Conservation (phyloP, 305 asterid genomes). For the Petunia hybrid region DNA sequence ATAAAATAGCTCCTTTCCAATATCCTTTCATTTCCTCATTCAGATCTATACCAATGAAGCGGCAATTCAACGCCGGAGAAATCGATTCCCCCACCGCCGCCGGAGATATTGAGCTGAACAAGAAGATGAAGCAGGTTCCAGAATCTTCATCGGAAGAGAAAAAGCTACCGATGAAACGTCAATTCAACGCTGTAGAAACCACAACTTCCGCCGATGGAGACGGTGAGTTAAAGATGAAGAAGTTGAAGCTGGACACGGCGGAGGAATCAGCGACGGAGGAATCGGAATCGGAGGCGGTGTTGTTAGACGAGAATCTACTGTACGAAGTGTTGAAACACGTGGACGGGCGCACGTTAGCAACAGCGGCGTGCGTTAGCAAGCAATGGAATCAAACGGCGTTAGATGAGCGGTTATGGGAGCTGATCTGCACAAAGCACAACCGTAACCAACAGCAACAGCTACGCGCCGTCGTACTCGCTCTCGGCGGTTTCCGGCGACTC, state of each 20-base stretch:
- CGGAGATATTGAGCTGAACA: constrained; percentile 36
- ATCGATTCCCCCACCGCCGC: constrained; percentile 31
- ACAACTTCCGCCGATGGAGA: constrained; percentile 28
- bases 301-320: constrained; percentile 77
- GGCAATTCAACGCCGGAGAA: constrained; percentile 22
- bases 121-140: neutral
- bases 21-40: constrained; percentile 5
- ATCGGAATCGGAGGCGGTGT: constrained; percentile 55
- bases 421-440: constrained; percentile 85
- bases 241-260: constrained; percentile 49
- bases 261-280: constrained; percentile 36
- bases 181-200: constrained; percentile 18
- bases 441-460: constrained; percentile 65
- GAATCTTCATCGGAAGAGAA: neutral
- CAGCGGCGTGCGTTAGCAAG: constrained; percentile 81
- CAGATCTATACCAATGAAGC: constrained; percentile 31
- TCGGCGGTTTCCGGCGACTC: constrained; percentile 91
- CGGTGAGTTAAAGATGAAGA: constrained; percentile 33
- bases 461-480: constrained; percentile 79
- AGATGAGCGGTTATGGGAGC: constrained; percentile 97
- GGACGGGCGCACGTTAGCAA: constrained; percentile 82
- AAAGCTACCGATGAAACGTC: constrained; percentile 30
- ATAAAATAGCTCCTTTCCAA: neutral
- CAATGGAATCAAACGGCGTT: constrained; percentile 84
- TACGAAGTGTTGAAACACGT: constrained; percentile 87